phyloP scores from a whole-genome alignment of 352 stramenopile genomes.

The Aphanomyces invadans region DNA sequence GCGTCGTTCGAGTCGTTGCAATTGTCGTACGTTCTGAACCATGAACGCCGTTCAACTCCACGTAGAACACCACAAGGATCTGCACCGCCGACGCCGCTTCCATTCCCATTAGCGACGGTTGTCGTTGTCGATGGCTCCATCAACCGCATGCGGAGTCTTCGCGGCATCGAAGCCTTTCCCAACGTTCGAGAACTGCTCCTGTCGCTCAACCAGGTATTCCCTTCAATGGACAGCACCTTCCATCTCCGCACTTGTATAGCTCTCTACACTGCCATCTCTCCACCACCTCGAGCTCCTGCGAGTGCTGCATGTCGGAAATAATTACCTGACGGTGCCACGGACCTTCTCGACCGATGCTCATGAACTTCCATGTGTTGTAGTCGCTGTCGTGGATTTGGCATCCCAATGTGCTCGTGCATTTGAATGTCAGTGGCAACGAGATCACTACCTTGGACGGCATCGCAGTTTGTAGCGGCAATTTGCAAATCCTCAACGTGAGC shows the following conservation, averaged over 20 bases:
- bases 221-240: background rate
- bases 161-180: background rate
- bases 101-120: slow-evolving; percentile 6
- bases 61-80: too few species aligned
- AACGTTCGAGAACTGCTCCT: slow-evolving; percentile 8
- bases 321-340: slow-evolving; percentile 13
- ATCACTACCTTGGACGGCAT: background rate
- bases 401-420: background rate
- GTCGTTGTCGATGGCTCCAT: slow-evolving; percentile 13
- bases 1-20: background rate
- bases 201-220: slow-evolving; percentile 5
- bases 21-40: too few species aligned
- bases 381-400: background rate
- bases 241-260: background rate
- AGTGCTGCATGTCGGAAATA: background rate
- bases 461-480: background rate
- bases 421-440: slow-evolving; percentile 8
- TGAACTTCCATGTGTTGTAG: too few species aligned
- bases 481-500: background rate
- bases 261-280: background rate
- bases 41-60: too few species aligned
- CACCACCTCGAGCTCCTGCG: background rate
- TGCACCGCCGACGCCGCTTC: too few species aligned
- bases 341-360: too few species aligned
- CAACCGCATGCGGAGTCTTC: background rate